A percentile compares a stretch with the other conserved stretches of the same genome.
Evolutionary conservation across 2,329 filamentous ascomycete genomes (phyloP).

Genomic region (Fusarium longipes): DNA sequence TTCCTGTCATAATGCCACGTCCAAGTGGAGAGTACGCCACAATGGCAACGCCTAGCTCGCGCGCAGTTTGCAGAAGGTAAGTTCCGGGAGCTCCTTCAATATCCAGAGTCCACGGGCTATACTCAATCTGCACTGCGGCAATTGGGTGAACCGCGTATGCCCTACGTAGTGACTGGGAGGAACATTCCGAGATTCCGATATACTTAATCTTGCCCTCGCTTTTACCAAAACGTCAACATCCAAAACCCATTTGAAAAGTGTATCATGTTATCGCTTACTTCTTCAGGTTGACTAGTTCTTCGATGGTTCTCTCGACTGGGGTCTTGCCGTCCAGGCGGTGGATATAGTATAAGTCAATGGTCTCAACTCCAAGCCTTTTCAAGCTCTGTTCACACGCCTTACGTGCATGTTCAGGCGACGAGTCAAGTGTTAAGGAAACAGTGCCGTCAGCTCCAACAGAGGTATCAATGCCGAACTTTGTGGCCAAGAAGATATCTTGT

Average conservation of each 20-base stretch:
- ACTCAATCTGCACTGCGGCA: background rate
- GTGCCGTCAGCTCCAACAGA: background rate
- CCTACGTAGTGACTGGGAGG: background rate
- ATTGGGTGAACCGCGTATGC: background rate
- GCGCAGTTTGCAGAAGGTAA: background rate
- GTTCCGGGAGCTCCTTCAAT: background rate
- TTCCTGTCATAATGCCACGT: background rate
- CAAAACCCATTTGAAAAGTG: fast-evolving
- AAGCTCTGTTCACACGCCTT: background rate
- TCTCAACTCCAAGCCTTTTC: background rate
- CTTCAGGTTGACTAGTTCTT: background rate
- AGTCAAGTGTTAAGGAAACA: background rate
- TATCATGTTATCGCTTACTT: background rate
- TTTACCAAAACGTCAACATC: fast-evolving
- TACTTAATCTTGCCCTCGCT: background rate
- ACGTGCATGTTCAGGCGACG: background rate
- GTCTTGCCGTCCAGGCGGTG: background rate
- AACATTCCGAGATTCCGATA: background rate
- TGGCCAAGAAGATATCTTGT: background rate
- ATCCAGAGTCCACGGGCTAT: background rate
- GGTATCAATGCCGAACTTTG: background rate
- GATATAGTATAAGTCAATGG: background rate
- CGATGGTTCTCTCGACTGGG: background rate
- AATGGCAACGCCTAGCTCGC: background rate
- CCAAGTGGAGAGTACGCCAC: background rate